Evolutionary conservation across 352 stramenopile genomes (phyloP).

Genomic region (Pythium insidiosum): DNA sequence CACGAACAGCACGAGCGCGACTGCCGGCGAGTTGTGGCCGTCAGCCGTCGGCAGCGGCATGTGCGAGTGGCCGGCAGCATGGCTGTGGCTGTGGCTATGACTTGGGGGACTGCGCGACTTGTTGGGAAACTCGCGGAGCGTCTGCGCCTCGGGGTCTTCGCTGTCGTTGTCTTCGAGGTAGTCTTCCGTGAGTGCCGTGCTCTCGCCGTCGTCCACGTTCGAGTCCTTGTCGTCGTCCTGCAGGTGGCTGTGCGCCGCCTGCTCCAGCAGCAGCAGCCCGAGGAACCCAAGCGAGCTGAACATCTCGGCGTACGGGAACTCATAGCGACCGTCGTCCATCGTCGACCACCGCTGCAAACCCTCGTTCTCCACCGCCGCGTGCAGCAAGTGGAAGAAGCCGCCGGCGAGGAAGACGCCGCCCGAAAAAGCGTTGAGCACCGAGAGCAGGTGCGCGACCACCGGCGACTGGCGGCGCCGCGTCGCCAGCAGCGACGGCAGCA

Average conservation of each 20-base stretch:
- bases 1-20: conserved; percentile 68
- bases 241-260: conserved; percentile 45
- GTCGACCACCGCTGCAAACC: conserved; percentile 60
- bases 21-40: conserved; percentile 29
- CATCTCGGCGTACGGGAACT: conserved; percentile 73
- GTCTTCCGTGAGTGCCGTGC: conserved; percentile 18
- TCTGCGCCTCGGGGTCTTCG: conserved; percentile 23
- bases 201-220: conserved; percentile 25
- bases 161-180: conserved; percentile 38
- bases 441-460: conserved; percentile 17
- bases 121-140: conserved; percentile 4
- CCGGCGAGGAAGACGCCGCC: conserved; percentile 72
- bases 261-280: conserved; percentile 55
- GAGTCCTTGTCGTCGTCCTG: conserved; percentile 23
- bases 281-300: conserved; percentile 72
- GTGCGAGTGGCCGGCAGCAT: conserved; percentile 22
- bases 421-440: conserved; percentile 57
- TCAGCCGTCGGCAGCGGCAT: conserved; percentile 12
- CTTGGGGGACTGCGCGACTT: conserved; percentile 6
- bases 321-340: conserved; percentile 45
- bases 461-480: conserved; percentile 26
- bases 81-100: conserved; percentile 9
- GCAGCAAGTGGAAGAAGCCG: conserved; percentile 70
- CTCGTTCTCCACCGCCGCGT: conserved; percentile 62
- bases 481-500: conserved; percentile 42